These are phyloP conservation scores for Penicillium concentricum DNA, from an alignment of 2,329 filamentous ascomycete genomes.

Conservation along the genomic window DNA sequence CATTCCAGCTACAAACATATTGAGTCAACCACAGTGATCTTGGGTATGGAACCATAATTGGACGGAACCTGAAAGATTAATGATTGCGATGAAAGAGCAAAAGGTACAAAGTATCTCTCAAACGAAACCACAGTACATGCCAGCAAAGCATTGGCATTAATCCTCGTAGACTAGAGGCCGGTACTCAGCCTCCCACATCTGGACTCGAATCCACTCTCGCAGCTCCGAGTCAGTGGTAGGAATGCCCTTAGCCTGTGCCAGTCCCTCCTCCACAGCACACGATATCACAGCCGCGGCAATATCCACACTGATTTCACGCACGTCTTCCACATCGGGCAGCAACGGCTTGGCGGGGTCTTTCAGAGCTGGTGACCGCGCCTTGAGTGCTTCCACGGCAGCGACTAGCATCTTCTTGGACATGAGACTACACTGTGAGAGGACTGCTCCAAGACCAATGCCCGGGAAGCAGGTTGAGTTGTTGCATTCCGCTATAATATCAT, in stretches of 20 bases:
- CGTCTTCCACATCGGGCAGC: conserved; percentile 72
- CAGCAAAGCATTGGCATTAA: neutral
- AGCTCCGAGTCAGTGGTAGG: conserved; percentile 48
- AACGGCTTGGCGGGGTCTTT: conserved; percentile 64
- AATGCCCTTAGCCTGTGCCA: conserved; percentile 65
- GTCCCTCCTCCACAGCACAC: conserved; percentile 66
- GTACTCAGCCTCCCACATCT: conserved; percentile 46
- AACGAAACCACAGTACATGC: neutral
- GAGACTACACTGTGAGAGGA: conserved; percentile 66
- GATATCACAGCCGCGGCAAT: conserved; percentile 75
- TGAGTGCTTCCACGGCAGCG: conserved; percentile 71
- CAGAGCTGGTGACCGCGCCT: conserved; percentile 68
- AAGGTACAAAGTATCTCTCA: neutral
- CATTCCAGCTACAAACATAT: too few species aligned
- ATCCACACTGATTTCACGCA: conserved; percentile 71
- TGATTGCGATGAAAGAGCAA: neutral
- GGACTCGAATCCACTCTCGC: conserved; percentile 41
- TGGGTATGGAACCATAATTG: too few species aligned
- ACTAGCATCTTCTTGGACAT: conserved; percentile 79
- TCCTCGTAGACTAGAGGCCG: conserved; percentile 24
- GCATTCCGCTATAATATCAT: conserved; percentile 64
- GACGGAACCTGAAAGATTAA: too few species aligned
- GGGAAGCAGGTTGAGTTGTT: conserved; percentile 88
- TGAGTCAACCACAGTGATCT: too few species aligned
- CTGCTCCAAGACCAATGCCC: conserved; percentile 76